These are phyloP conservation scores for Wickerhamomyces hampshirensis DNA, from an alignment of 805 yeast genomes.

Conservation along the genomic window DNA sequence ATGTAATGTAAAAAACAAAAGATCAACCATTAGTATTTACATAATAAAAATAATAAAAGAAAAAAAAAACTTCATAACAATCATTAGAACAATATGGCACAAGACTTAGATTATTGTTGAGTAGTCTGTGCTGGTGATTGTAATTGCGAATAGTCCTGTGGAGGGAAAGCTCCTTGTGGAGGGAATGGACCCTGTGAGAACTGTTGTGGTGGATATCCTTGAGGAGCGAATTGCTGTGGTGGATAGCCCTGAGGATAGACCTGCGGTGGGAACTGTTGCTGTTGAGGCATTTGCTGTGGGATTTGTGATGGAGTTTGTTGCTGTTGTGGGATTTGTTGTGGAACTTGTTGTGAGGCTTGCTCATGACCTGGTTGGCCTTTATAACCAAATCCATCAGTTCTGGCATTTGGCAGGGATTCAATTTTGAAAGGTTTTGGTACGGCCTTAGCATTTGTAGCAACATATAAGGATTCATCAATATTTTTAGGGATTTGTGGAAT, in stretches of 20 bases:
- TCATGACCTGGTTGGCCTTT: constrained; percentile 39
- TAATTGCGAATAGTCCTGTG: background rate
- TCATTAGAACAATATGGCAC: no score
- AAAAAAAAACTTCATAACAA: background rate
- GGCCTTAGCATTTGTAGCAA: constrained; percentile 65
- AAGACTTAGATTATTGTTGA: constrained; percentile 14
- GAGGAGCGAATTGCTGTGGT: constrained; percentile 14
- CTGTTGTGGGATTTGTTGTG: constrained; percentile 19
- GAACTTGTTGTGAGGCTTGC: constrained; percentile 23
- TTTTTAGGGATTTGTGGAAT: constrained; percentile 95
- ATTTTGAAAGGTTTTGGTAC: constrained; percentile 90
- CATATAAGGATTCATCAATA: constrained; percentile 85
- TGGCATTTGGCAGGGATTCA: constrained; percentile 45
- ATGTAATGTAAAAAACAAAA: background rate
- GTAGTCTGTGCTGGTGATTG: constrained; percentile 3
- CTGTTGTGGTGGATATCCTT: constrained; percentile 17
- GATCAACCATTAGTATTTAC: no score
- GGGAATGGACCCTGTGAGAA: constrained; percentile 17
- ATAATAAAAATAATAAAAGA: background rate
- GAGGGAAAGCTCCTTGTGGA: constrained; percentile 9
- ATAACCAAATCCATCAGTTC: constrained; percentile 36
- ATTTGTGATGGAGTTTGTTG: constrained; percentile 24
- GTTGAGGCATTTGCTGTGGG: constrained; percentile 21
- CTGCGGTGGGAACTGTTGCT: constrained; percentile 17
- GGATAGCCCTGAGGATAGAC: constrained; percentile 11